phyloP scores from a whole-genome alignment of 345 rosid genomes.

The Hypericum androsaemum region DNA sequence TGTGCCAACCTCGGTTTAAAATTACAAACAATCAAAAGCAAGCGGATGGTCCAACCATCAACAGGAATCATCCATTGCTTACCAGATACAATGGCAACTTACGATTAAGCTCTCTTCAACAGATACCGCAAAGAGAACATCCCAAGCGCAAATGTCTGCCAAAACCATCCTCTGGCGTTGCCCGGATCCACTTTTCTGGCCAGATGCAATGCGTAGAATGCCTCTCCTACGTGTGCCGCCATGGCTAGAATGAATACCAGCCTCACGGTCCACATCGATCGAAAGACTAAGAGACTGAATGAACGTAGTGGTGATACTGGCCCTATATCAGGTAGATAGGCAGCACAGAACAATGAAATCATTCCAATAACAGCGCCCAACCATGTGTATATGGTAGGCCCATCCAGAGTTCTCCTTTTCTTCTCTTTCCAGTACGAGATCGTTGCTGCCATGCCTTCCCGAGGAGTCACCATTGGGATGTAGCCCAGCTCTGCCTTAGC shows the following conservation, averaged over 20 bases:
- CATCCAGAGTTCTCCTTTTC: constrained; percentile 55
- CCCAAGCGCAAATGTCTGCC: constrained; percentile 74
- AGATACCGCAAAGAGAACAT: constrained; percentile 48
- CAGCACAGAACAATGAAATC: constrained; percentile 33
- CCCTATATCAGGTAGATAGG: constrained; percentile 58
- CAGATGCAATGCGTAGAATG: constrained; percentile 44
- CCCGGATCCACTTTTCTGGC: constrained; percentile 60
- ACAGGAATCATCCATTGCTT: too few relatives aligned
- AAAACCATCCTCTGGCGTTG: constrained; percentile 76
- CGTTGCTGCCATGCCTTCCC: constrained; percentile 83
- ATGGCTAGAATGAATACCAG: constrained; percentile 27
- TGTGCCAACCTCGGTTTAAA: too few relatives aligned
- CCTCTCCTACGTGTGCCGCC: constrained; percentile 46
- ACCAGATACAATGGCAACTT: not conserved
- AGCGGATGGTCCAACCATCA: too few relatives aligned
- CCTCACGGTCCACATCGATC: constrained; percentile 38
- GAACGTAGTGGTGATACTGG: constrained; percentile 49
- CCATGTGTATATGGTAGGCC: constrained; percentile 61
- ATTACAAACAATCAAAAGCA: too few relatives aligned
- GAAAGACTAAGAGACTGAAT: constrained; percentile 40
- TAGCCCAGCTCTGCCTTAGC: constrained; percentile 87
- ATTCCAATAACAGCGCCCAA: constrained; percentile 41
- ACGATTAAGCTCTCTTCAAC: constrained; percentile 46
- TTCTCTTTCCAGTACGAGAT: constrained; percentile 64
- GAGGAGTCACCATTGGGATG: constrained; percentile 67